phyloP scores from a whole-genome alignment of 768 basidiomycete genomes.

The Pholiota molesta region DNA sequence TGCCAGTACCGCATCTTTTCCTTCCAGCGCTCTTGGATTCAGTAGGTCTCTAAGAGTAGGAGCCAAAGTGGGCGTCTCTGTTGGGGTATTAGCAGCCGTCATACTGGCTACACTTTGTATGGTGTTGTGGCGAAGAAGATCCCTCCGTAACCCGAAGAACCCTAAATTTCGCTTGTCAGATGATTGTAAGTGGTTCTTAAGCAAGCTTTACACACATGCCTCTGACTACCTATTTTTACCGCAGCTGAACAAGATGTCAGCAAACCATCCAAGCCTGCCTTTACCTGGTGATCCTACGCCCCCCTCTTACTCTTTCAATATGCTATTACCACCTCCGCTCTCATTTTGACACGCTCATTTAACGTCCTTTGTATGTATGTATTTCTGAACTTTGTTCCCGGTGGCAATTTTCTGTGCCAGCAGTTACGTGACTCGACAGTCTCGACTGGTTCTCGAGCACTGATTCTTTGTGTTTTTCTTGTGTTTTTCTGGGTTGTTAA shows the following conservation, averaged over 20 bases:
- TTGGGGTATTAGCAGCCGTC: constrained; percentile 18
- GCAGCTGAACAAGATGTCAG: neutral
- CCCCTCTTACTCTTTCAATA: neutral
- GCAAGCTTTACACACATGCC: neutral
- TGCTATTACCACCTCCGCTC: neutral
- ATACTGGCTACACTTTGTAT: neutral
- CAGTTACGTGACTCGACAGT: neutral
- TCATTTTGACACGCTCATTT: neutral
- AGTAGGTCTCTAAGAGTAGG: neutral
- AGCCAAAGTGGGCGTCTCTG: neutral
- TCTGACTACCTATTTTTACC: neutral
- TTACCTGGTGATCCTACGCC: neutral
- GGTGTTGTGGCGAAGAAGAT: neutral
- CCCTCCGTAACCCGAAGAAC: neutral
- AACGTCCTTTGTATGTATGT: neutral
- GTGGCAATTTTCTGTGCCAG: neutral
- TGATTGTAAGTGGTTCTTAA: neutral
- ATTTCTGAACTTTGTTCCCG: neutral
- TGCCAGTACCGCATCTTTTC: constrained; percentile 5
- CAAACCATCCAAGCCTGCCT: neutral
- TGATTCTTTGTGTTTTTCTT: neutral
- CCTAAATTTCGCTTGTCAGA: neutral
- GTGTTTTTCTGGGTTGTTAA: neutral
- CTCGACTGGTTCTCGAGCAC: neutral
- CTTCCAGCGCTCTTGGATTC: neutral